Conservation (phyloP, 371 early-diverging fungal genomes). For the Batkoa obscura region DNA sequence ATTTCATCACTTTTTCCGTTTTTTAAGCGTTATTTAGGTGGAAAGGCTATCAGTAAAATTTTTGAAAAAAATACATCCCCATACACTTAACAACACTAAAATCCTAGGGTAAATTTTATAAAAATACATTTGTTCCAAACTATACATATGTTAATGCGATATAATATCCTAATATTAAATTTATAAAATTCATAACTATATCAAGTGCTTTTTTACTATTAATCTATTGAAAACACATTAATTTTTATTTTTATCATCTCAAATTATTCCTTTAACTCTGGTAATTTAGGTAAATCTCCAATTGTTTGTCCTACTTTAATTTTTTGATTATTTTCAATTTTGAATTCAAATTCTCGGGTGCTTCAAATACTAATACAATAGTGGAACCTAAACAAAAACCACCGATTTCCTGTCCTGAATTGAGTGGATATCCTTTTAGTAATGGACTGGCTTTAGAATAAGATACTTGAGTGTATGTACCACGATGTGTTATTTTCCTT, state of each 20-base stretch:
- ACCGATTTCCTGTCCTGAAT: constrained; percentile 77
- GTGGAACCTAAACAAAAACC: constrained; percentile 89
- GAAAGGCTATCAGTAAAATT: too few relatives aligned
- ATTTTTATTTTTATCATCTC: too few relatives aligned
- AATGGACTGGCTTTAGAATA: constrained; percentile 40
- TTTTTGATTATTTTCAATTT: constrained; percentile 43
- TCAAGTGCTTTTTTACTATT: not conserved
- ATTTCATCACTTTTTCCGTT: too few relatives aligned
- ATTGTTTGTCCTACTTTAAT: constrained; percentile 70
- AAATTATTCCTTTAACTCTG: not conserved
- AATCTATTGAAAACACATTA: too few relatives aligned
- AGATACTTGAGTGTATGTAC: constrained; percentile 53
- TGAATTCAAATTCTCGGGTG: constrained; percentile 59
- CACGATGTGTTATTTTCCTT: constrained; percentile 35
- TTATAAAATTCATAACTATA: not conserved
- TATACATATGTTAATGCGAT: too few relatives aligned
- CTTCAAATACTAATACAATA: constrained; percentile 92
- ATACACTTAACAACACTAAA: too few relatives aligned
- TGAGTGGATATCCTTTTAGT: constrained; percentile 42
- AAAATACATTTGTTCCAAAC: too few relatives aligned
- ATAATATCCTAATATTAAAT: too few relatives aligned
- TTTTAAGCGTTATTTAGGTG: too few relatives aligned
- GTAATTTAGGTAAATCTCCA: constrained; percentile 15
- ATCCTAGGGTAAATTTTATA: too few relatives aligned
- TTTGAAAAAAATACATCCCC: too few relatives aligned